phyloP scores from a whole-genome alignment of 2,329 filamentous ascomycete species.

The Colletotrichum coccodes region DNA sequence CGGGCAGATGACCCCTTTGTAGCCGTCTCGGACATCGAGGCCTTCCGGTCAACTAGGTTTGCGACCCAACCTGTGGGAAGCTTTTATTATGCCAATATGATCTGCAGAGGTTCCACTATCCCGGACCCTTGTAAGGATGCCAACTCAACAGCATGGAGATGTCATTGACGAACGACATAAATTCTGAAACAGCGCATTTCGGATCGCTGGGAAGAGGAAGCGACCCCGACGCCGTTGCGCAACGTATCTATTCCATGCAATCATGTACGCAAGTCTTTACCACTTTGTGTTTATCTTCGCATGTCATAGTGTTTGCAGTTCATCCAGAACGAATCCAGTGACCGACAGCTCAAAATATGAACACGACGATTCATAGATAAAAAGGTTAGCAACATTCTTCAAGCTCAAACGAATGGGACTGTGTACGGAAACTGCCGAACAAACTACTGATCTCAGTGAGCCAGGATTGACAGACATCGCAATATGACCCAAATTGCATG shows the following conservation, averaged over 20 bases:
- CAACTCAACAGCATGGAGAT: background rate
- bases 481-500: background rate
- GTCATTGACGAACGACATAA: slow-evolving; percentile 11
- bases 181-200: background rate
- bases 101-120: background rate
- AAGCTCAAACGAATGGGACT: no score
- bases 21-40: background rate
- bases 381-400: no score
- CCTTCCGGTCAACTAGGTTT: background rate
- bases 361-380: no score
- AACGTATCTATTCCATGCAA: background rate
- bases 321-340: background rate
- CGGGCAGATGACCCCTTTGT: background rate
- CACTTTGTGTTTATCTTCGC: background rate
- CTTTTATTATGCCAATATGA: background rate
- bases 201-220: background rate
- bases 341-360: background rate
- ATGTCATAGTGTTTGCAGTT: background rate
- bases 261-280: background rate
- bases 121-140: background rate
- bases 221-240: background rate
- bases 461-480: background rate
- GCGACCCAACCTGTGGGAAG: background rate
- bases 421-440: no score
- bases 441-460: accelerated